These are phyloP conservation scores for Raddia guianensis DNA, from an alignment of 176 grass and related monocot species.

Conservation along the genomic window DNA sequence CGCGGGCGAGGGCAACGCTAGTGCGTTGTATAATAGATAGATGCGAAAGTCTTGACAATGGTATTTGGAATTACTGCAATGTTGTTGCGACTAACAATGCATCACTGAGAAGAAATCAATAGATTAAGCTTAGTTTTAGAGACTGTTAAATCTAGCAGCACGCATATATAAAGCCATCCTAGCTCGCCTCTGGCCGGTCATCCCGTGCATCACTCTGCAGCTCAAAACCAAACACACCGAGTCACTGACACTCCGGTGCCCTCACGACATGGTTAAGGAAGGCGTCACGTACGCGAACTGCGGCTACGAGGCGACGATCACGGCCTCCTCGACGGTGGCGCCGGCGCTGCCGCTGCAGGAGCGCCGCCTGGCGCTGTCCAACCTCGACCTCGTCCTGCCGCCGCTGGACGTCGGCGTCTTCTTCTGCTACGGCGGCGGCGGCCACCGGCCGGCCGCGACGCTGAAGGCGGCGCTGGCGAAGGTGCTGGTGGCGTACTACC, in stretches of 20 bases:
- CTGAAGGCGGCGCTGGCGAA: conserved; percentile 55
- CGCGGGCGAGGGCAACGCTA: no score
- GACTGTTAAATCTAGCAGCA: no score
- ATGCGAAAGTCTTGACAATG: no score
- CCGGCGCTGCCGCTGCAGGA: conserved; percentile 50
- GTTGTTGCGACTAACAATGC: no score
- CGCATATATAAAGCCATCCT: no score
- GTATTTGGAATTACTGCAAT: no score
- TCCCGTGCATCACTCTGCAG: no score
- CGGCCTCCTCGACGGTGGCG: conserved; percentile 39
- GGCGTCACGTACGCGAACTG: background rate
- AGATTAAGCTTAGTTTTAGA: no score
- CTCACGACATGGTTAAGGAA: conserved; percentile 43
- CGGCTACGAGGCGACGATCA: conserved; percentile 37
- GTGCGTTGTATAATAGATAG: no score
- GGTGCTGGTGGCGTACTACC: conserved; percentile 64
- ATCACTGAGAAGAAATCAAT: no score
- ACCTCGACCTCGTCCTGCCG: conserved; percentile 69
- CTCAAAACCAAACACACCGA: background rate
- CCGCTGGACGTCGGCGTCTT: conserved; percentile 62
- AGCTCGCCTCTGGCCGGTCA: no score
- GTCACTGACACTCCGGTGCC: background rate
- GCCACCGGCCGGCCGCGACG: conserved; percentile 1
- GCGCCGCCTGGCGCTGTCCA: conserved; percentile 56
- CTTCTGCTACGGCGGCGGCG: conserved; percentile 54